Base-by-base conservation (phyloP, 768 basidiomycete genomes). In the Panus rudis region DNA sequence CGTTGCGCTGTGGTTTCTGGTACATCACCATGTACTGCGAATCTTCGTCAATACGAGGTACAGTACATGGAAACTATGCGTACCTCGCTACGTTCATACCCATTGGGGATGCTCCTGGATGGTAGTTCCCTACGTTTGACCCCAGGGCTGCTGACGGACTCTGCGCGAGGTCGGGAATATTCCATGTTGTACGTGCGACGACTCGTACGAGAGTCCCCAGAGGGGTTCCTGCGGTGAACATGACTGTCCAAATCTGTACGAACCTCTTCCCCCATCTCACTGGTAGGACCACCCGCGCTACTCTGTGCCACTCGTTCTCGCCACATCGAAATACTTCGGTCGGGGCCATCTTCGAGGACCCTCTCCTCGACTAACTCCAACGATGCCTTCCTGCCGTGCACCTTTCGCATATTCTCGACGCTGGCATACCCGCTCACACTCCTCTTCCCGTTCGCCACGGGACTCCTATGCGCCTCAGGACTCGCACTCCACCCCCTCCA, bases 311-410 rank as follows among this genome's bases (percentile, higher is more conserved):
- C 63, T 2, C 47, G 45, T 50, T 64, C 62, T 31, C 64, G 56
- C 64, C 64, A 65, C 11, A 63, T 41, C 22, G 63, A 59, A 39
- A 65, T 60, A n/a, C 60, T 64, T 34, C 60, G 58, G 40, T 56
- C 48, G 10, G 64, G 61, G 31, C 58, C 58, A 42, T 65, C 63
- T 45, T 64, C 63, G 28, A 63, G 32, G 22, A 64, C 53, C 16
- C 49, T 50, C 40, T 58, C 50, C 54, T 64, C 59, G 26, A 64
- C 61, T 8, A 65, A 51, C 33, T 61, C 60, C 16, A 46, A 39
- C 23, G 50, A 47, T 14, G 58, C 57, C 48, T 45, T 46, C 41
- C 53, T 49, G 8, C 53, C 53, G 44, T 46, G 53, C 37, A 59
- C 53, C 35, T 52, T 43, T 16, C 53, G 52, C 39, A 46, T 50